phyloP scores from a whole-genome alignment of 345 rosid genomes.

The Carallia brachiata region DNA sequence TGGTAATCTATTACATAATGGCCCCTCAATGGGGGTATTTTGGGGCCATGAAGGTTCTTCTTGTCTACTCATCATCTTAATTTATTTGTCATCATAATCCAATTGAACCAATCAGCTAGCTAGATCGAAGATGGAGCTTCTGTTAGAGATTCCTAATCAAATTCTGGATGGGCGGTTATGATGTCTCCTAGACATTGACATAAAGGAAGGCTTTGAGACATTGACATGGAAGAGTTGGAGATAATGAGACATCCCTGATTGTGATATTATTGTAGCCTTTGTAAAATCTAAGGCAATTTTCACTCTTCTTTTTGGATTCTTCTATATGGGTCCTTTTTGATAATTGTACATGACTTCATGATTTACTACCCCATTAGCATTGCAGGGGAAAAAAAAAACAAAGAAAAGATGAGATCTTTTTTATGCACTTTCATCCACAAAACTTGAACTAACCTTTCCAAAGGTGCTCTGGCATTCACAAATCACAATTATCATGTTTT shows the following conservation, averaged over 20 bases:
- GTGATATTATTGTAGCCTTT: conserved; percentile 17
- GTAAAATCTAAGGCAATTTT: conserved; percentile 12
- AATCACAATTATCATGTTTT: too few species aligned
- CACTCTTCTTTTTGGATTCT: conserved; percentile 40
- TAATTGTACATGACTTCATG: conserved; percentile 2
- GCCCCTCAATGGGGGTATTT: too few species aligned
- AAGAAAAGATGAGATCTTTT: too few species aligned
- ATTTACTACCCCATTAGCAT: background rate
- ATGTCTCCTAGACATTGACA: conserved; percentile 33
- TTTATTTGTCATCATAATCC: background rate
- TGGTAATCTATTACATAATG: background rate
- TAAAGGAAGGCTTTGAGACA: conserved; percentile 17
- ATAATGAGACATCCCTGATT: conserved; percentile 19
- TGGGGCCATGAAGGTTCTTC: conserved; percentile 1
- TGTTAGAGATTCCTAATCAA: too few species aligned
- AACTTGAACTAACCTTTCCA: too few species aligned
- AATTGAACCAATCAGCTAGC: conserved; percentile 3
- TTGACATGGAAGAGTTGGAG: conserved; percentile 27
- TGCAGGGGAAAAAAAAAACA: background rate
- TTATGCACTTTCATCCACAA: too few species aligned
- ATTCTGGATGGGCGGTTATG: conserved; percentile 4
- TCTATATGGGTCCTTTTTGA: conserved; percentile 10
- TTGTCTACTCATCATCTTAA: conserved; percentile 5
- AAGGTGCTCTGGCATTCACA: too few species aligned
- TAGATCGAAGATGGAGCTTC: background rate